Conservation (phyloP, 225 moss, liverwort and hornwort species). For the Lunularia cruciata region DNA sequence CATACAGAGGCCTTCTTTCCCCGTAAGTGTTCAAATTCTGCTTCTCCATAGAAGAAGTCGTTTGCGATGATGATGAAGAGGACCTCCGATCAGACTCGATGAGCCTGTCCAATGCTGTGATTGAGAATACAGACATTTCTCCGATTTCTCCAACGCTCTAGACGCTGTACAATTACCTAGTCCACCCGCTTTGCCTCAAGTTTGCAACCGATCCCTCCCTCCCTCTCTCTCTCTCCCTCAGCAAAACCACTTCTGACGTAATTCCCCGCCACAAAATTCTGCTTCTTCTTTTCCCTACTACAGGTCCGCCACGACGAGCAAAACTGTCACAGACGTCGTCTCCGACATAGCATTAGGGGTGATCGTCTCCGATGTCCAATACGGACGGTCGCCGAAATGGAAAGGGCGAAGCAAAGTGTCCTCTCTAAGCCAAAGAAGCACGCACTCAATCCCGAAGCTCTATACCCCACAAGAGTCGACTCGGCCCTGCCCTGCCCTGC, state of each 20-base stretch:
- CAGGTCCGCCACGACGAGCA: background rate
- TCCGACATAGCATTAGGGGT: background rate
- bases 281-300: background rate
- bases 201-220: conserved; percentile 2
- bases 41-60: conserved; percentile 46
- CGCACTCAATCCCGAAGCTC: conserved; percentile 8
- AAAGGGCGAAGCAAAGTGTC: conserved; percentile 5
- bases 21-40: conserved; percentile 17
- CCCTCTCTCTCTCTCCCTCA: background rate
- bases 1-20: conserved; percentile 54
- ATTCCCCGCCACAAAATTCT: background rate
- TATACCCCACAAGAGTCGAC: background rate
- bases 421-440: background rate
- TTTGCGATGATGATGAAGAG: conserved; percentile 33
- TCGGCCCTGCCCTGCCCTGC: background rate
- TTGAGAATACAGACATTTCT: conserved; percentile 84
- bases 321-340: background rate
- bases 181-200: background rate
- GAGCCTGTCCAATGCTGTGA: conserved; percentile 87
- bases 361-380: background rate
- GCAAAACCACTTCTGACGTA: background rate
- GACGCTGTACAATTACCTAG: background rate
- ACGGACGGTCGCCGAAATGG: conserved; percentile 5
- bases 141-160: background rate
- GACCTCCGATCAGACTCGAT: conserved; percentile 68